phyloP scores from a whole-genome alignment of 192 early-diverging fungal species.

The Linnemannia hyalina region DNA sequence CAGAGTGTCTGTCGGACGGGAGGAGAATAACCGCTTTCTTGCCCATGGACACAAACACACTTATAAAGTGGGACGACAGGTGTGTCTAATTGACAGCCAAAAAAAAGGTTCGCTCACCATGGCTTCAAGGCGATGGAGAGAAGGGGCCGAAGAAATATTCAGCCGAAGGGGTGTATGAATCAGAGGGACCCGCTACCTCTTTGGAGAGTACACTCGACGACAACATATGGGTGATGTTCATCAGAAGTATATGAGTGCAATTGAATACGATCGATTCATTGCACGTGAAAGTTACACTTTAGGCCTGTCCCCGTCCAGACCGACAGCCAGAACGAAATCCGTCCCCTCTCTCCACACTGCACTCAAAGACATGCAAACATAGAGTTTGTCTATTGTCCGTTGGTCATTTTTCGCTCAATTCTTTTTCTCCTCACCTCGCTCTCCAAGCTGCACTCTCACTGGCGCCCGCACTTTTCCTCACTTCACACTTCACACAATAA shows the following conservation, averaged over 20 bases:
- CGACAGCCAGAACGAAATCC: background rate
- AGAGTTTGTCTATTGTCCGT: background rate
- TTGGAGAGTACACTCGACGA: too few relatives aligned
- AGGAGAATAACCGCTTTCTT: constrained; percentile 12
- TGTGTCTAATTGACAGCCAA: background rate
- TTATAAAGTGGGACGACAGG: background rate
- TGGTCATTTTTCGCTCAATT: background rate
- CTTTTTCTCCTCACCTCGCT: background rate
- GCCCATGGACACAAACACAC: background rate
- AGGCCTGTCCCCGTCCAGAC: background rate
- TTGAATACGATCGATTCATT: background rate
- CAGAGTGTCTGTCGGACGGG: background rate
- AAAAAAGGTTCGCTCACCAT: background rate
- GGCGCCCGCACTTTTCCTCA: constrained; percentile 2
- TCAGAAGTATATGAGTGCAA: background rate
- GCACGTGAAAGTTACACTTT: constrained; percentile 7
- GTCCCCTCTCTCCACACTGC: background rate
- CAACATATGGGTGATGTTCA: too few relatives aligned
- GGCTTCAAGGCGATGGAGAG: background rate
- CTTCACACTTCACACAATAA: background rate
- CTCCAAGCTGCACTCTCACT: constrained; percentile 3
- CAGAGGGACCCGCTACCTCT: background rate
- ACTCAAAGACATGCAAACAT: background rate
- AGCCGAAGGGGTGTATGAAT: background rate
- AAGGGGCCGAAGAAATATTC: background rate